phyloP scores from a whole-genome alignment of 768 basidiomycete species.

The Mrakia gelida region DNA sequence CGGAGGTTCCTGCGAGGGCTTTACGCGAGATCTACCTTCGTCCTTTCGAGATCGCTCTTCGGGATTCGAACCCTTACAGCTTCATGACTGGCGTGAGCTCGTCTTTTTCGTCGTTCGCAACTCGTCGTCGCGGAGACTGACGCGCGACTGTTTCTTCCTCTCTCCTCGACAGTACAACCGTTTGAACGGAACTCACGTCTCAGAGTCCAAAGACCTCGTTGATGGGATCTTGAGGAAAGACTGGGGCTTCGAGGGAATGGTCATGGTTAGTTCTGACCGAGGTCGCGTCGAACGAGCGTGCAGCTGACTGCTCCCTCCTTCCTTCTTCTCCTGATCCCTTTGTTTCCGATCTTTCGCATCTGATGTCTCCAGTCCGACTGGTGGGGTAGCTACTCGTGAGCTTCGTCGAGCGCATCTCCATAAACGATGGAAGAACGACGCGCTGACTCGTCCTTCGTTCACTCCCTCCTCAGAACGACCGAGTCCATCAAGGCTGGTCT shows the following conservation, averaged over 20 bases:
- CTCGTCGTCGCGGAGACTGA: neutral
- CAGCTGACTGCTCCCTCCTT: neutral
- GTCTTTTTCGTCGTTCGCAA: too few relatives aligned
- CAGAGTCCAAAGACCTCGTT: conserved; percentile 55
- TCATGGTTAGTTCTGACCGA: conserved; percentile 57
- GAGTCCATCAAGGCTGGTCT: conserved; percentile 11
- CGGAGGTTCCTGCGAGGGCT: neutral
- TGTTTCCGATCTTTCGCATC: neutral
- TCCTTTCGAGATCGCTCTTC: conserved; percentile 51
- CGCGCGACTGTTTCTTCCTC: neutral
- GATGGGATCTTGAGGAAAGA: conserved; percentile 58
- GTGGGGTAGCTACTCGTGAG: neutral
- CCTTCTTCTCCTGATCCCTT: conserved; percentile 31
- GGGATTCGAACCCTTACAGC: conserved; percentile 59
- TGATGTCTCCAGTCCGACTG: neutral
- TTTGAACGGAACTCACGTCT: conserved; percentile 58
- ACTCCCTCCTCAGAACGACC: neutral
- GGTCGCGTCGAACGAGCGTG: neutral
- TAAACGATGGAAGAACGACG: neutral
- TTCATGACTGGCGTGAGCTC: conserved; percentile 56
- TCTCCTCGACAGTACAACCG: conserved; percentile 49
- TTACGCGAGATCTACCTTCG: conserved; percentile 61
- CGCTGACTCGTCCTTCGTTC: neutral
- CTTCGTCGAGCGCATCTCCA: neutral
- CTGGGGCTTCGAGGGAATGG: conserved; percentile 67